phyloP scores from a whole-genome alignment of 202 grass and related monocot genomes.

The Setaria viridis region DNA sequence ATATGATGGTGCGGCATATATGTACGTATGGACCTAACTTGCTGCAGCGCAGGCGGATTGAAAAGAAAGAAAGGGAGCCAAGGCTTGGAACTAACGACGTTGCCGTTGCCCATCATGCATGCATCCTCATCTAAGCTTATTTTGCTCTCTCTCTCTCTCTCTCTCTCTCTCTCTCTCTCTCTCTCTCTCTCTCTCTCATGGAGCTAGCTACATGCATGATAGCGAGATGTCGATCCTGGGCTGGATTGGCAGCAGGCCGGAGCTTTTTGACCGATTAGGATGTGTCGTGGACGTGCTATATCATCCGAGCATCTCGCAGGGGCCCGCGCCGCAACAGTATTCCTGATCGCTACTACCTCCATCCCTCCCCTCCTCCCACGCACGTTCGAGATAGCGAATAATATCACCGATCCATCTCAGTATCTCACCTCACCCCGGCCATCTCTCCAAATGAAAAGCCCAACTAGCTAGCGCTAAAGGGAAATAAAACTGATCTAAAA shows the following conservation, averaged over 20 bases:
- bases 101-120: constrained; percentile 1
- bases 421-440: background rate
- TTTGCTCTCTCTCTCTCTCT: background rate
- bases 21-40: background rate
- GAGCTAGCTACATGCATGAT: constrained; percentile 15
- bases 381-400: background rate
- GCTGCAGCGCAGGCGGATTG: background rate
- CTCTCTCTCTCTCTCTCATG: background rate
- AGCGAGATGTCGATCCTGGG: constrained; percentile 26
- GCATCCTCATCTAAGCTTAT: background rate
- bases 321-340: constrained; percentile 13
- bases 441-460: background rate
- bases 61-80: background rate
- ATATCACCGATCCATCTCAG: background rate
- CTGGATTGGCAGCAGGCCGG: constrained; percentile 16
- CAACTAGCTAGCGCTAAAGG: background rate
- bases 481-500: background rate
- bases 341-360: constrained; percentile 16
- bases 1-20: background rate
- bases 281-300: constrained; percentile 16
- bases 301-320: constrained; percentile 49
- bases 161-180: background rate
- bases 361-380: background rate
- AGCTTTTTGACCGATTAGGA: constrained; percentile 39
- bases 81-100: background rate